A percentile compares a stretch with the other conserved stretches of the same genome.
Evolutionary conservation across 2,329 filamentous ascomycete species (phyloP).

Genomic region (Xylaria polymorpha): DNA sequence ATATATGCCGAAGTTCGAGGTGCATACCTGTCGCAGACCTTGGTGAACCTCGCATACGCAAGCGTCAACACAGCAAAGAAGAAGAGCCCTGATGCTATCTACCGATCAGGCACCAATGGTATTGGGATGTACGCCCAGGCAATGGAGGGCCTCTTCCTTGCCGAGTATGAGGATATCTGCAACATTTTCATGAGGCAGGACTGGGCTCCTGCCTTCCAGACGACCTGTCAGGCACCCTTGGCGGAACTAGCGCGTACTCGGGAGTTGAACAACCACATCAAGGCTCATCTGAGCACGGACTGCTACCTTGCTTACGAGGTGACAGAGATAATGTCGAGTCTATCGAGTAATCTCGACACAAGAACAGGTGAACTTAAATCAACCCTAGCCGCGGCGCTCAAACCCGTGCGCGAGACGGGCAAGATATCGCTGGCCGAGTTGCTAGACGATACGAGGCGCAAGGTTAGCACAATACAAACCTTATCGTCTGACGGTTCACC

Average conservation of each 20-base stretch:
- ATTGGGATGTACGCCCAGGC: slow-evolving; percentile 89
- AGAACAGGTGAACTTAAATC: slow-evolving; percentile 88
- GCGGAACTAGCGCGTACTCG: slow-evolving; percentile 86
- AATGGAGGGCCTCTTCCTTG: slow-evolving; percentile 85
- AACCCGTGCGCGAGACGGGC: slow-evolving; percentile 90
- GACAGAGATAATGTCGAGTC: slow-evolving; percentile 84
- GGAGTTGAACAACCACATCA: slow-evolving; percentile 91
- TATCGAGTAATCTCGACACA: slow-evolving; percentile 82
- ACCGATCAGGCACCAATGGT: slow-evolving; percentile 88
- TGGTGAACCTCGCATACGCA: slow-evolving; percentile 88
- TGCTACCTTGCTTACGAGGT: slow-evolving; percentile 97
- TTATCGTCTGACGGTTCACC: slow-evolving; percentile 83
- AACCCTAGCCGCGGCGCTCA: slow-evolving; percentile 84
- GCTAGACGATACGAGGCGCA: slow-evolving; percentile 83
- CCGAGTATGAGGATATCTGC: slow-evolving; percentile 92
- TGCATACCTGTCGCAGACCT: slow-evolving; percentile 82
- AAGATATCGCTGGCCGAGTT: slow-evolving; percentile 86
- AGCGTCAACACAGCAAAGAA: slow-evolving; percentile 86
- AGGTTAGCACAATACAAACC: slow-evolving; percentile 71
- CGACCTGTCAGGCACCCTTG: slow-evolving; percentile 81
- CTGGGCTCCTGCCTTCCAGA: slow-evolving; percentile 81
- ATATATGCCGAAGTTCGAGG: slow-evolving; percentile 89
- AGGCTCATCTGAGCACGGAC: slow-evolving; percentile 85
- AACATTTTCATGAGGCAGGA: slow-evolving; percentile 87
- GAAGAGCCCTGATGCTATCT: slow-evolving; percentile 83